Evolutionary conservation across 2,329 filamentous ascomycete genomes (phyloP).

Genomic region (Magnaporthales sp.): DNA sequence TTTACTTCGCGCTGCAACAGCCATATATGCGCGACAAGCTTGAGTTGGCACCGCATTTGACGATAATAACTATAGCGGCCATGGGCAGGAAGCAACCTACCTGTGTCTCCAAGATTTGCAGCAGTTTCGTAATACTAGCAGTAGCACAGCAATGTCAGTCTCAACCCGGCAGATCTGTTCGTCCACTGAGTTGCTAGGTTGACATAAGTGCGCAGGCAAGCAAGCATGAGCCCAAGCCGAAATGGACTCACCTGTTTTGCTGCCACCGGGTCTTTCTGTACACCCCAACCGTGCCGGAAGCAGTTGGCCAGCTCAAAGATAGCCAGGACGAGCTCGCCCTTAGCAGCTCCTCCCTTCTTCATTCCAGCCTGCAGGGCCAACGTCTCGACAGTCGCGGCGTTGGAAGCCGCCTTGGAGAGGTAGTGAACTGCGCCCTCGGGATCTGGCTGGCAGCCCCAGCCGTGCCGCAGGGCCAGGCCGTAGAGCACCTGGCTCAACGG

Average conservation of each 20-base stretch:
- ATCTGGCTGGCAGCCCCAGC: slow-evolving; percentile 79
- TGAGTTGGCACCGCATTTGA: neutral
- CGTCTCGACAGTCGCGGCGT: slow-evolving; percentile 79
- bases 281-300: slow-evolving; percentile 92
- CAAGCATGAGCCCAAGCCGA: neutral
- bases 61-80: neutral
- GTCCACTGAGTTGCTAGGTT: neutral
- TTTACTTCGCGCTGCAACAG: neutral
- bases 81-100: slow-evolving; percentile 28
- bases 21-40: no score
- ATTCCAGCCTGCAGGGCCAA: slow-evolving; percentile 78
- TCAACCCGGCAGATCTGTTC: neutral
- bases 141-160: neutral
- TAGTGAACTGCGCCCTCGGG: slow-evolving; percentile 69
- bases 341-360: slow-evolving; percentile 88
- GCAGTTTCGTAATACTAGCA: slow-evolving; percentile 89
- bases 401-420: slow-evolving; percentile 80
- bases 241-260: slow-evolving; percentile 55
- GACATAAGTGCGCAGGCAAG: neutral
- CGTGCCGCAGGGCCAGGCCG: slow-evolving; percentile 85
- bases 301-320: slow-evolving; percentile 93
- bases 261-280: slow-evolving; percentile 75
- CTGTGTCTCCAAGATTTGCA: slow-evolving; percentile 87
- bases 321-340: slow-evolving; percentile 90
- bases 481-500: slow-evolving; percentile 93